A percentile compares a stretch with the other conserved stretches of the same genome.
Evolutionary conservation across 2,329 filamentous ascomycete genomes (phyloP).

Genomic region (Paecilomyces variotii): DNA sequence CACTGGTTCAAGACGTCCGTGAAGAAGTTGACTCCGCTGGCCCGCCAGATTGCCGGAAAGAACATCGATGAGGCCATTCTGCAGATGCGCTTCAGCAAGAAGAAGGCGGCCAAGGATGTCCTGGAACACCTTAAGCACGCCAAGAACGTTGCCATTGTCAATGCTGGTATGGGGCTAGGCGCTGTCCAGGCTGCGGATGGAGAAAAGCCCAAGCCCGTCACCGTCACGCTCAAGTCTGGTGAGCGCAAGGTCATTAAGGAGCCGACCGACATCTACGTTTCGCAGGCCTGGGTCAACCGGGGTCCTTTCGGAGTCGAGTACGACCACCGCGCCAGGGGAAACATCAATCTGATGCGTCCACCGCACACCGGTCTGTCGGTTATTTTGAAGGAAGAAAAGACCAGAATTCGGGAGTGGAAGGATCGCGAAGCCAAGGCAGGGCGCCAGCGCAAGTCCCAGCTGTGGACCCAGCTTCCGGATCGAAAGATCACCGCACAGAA

Average conservation of each 20-base stretch:
- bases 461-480: conserved; percentile 85
- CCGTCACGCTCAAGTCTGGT: conserved; percentile 68
- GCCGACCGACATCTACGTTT: conserved; percentile 77
- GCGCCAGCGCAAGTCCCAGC: conserved; percentile 64
- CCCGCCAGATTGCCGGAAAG: conserved; percentile 86
- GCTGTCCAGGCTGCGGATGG: conserved; percentile 7
- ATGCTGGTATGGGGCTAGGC: conserved; percentile 73
- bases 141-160: conserved; percentile 69
- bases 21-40: conserved; percentile 84
- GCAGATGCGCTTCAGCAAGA: conserved; percentile 93
- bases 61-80: conserved; percentile 85
- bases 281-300: conserved; percentile 85
- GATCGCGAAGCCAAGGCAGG: conserved; percentile 70
- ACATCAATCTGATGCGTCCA: conserved; percentile 58
- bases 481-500: conserved; percentile 74
- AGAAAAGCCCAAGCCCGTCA: conserved; percentile 35
- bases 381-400: conserved; percentile 88
- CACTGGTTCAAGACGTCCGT: conserved; percentile 71
- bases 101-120: conserved; percentile 80
- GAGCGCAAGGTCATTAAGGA: conserved; percentile 63
- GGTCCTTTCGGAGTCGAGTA: conserved; percentile 54
- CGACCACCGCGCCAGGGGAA: conserved; percentile 70
- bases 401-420: conserved; percentile 69
- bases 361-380: conserved; percentile 71
- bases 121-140: conserved; percentile 72